Evolutionary conservation across 2,329 filamentous ascomycete genomes (phyloP).

Genomic region (Harringtonia lauricola): DNA sequence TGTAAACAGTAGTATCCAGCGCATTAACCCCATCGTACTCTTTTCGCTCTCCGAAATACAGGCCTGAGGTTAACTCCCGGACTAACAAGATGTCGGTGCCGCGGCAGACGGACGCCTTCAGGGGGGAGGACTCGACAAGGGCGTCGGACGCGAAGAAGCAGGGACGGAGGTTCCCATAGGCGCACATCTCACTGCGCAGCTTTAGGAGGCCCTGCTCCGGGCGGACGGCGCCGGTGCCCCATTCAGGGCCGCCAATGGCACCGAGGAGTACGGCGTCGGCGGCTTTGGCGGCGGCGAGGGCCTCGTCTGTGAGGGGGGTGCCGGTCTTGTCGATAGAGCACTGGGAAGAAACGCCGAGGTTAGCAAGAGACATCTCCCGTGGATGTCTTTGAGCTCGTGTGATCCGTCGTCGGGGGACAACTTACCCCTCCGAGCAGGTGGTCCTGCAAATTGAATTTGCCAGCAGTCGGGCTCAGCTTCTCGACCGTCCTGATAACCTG

Average conservation of each 20-base stretch:
- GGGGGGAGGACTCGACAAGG: constrained; percentile 73
- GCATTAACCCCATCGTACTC: too few relatives aligned
- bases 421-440: constrained; percentile 86
- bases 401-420: too few relatives aligned
- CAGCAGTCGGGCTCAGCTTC: constrained; percentile 53
- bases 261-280: constrained; percentile 87
- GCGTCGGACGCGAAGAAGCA: constrained; percentile 90
- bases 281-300: constrained; percentile 69
- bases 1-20: too few relatives aligned
- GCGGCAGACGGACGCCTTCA: constrained; percentile 75
- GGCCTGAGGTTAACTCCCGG: constrained; percentile 81
- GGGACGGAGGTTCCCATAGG: constrained; percentile 90
- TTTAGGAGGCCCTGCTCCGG: constrained; percentile 86
- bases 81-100: constrained; percentile 90
- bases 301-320: constrained; percentile 68
- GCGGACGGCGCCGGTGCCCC: constrained; percentile 76
- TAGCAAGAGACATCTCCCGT: background rate
- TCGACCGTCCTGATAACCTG: constrained; percentile 74
- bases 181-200: constrained; percentile 85
- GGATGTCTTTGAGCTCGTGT: too few relatives aligned
- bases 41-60: too few relatives aligned
- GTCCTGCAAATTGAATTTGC: constrained; percentile 79
- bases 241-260: constrained; percentile 93
- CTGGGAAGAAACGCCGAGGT: constrained; percentile 29
- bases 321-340: constrained; percentile 80